Evolutionary conservation across 2,329 filamentous ascomycete species (phyloP).

Genomic region (Fusarium stilboides): DNA sequence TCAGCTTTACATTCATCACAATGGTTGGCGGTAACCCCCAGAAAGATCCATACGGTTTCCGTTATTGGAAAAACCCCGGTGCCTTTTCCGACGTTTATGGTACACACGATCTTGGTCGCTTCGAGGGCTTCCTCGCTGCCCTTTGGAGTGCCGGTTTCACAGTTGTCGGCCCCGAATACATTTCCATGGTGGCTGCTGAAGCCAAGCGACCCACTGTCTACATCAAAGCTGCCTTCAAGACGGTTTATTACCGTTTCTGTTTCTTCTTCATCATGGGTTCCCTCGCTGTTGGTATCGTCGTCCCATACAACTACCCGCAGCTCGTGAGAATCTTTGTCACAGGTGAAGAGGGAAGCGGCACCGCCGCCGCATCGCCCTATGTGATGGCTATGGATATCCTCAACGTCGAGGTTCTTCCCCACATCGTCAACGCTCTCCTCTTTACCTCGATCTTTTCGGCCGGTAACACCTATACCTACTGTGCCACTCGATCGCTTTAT

Average conservation of each 20-base stretch:
- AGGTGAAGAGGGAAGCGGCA: slow-evolving; percentile 55
- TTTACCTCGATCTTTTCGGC: slow-evolving; percentile 62
- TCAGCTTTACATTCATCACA: slow-evolving; percentile 83
- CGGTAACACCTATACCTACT: slow-evolving; percentile 68
- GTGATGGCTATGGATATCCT: slow-evolving; percentile 74
- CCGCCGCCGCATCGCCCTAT: slow-evolving; percentile 72
- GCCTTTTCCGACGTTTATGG: slow-evolving; percentile 67
- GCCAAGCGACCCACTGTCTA: slow-evolving; percentile 74
- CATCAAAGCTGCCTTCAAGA: slow-evolving; percentile 79
- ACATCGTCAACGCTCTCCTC: slow-evolving; percentile 70
- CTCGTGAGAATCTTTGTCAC: slow-evolving; percentile 66
- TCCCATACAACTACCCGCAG: slow-evolving; percentile 74
- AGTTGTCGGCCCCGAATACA: slow-evolving; percentile 77
- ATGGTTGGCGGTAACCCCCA: slow-evolving; percentile 85
- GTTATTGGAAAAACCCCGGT: slow-evolving; percentile 70
- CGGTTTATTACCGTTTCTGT: slow-evolving; percentile 80
- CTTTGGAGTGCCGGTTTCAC: slow-evolving; percentile 76
- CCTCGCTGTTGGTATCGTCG: slow-evolving; percentile 75
- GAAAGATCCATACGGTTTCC: slow-evolving; percentile 78
- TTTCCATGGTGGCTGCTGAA: slow-evolving; percentile 79
- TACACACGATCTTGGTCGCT: slow-evolving; percentile 73
- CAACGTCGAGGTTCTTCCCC: slow-evolving; percentile 66
- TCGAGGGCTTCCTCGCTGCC: slow-evolving; percentile 78
- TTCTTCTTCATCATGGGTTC: slow-evolving; percentile 80
- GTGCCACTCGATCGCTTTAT: slow-evolving; percentile 65